These are phyloP conservation scores for Paraphysoderma sedebokerense DNA, from an alignment of 371 early-diverging fungal genomes.

Conservation along the genomic window DNA sequence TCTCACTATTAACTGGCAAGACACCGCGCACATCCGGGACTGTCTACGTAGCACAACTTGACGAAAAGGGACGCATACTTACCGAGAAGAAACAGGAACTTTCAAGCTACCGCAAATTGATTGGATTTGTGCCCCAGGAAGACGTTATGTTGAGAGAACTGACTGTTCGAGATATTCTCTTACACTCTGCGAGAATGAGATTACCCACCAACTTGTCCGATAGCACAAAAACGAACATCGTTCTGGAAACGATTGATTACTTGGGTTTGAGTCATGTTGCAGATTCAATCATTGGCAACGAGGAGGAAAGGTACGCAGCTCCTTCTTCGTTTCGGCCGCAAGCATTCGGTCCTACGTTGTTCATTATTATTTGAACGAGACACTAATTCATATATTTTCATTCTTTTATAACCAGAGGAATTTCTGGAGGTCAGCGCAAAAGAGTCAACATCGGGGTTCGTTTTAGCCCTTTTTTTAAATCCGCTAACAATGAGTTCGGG, in stretches of 20 bases:
- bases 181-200: constrained; percentile 48
- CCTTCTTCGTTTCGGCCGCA: too few species aligned
- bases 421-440: constrained; percentile 82
- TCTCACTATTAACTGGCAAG: constrained; percentile 27
- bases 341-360: too few species aligned
- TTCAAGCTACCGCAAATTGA: constrained; percentile 39
- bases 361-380: too few species aligned
- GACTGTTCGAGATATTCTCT: constrained; percentile 29
- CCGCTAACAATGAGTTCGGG: constrained; percentile 31
- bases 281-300: constrained; percentile 45
- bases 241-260: constrained; percentile 34
- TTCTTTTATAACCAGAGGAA: constrained; percentile 44
- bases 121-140: constrained; percentile 47
- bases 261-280: constrained; percentile 41
- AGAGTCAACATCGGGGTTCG: constrained; percentile 70
- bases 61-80: too few species aligned
- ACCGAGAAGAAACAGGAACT: constrained; percentile 30
- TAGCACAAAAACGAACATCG: constrained; percentile 26
- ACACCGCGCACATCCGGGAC: too few species aligned
- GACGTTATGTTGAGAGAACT: constrained; percentile 32
- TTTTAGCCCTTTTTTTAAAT: constrained; percentile 48
- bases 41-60: too few species aligned
- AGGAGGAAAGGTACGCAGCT: constrained; percentile 32
- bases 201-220: constrained; percentile 28
- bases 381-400: too few species aligned